Percentiles rank a stretch among this genome's conserved stretches.
Evolutionary conservation across 2,329 filamentous ascomycete genomes (phyloP).

Genomic region (Talaromyces sp.): DNA sequence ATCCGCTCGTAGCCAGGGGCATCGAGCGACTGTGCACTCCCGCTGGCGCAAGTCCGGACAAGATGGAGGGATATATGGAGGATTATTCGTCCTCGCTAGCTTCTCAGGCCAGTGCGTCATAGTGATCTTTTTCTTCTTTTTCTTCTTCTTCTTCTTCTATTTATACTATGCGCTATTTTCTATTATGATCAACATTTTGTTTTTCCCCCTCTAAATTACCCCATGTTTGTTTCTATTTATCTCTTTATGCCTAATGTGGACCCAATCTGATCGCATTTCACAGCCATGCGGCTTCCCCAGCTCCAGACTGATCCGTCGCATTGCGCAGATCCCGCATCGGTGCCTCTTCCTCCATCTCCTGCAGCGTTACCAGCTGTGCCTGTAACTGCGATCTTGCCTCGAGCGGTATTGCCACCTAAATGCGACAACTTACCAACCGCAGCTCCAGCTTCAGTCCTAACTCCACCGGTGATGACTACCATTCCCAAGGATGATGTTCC

Average conservation of each 20-base stretch:
- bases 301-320: conserved; percentile 34
- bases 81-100: conserved; percentile 34
- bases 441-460: conserved; percentile 30
- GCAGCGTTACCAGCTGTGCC: conserved; percentile 8
- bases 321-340: conserved; percentile 28
- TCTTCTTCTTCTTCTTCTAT: conserved; percentile 12
- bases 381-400: conserved; percentile 23
- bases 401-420: conserved; percentile 13
- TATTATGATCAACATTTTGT: conserved; percentile 12
- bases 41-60: conserved; percentile 39
- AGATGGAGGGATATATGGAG: conserved; percentile 46
- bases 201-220: background rate
- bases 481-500: conserved; percentile 21
- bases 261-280: conserved; percentile 24
- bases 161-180: too few species aligned
- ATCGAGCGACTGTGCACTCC: conserved; percentile 38
- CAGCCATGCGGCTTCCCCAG: conserved; percentile 35
- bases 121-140: background rate
- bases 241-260: conserved; percentile 24
- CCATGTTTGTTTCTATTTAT: conserved; percentile 3
- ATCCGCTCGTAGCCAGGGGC: conserved; percentile 36
- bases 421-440: background rate
- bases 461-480: conserved; percentile 12
- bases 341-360: conserved; percentile 27
- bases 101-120: conserved; percentile 39